phyloP scores from a whole-genome alignment of 176 grass and related monocot genomes.

The Dactylis glomerata region DNA sequence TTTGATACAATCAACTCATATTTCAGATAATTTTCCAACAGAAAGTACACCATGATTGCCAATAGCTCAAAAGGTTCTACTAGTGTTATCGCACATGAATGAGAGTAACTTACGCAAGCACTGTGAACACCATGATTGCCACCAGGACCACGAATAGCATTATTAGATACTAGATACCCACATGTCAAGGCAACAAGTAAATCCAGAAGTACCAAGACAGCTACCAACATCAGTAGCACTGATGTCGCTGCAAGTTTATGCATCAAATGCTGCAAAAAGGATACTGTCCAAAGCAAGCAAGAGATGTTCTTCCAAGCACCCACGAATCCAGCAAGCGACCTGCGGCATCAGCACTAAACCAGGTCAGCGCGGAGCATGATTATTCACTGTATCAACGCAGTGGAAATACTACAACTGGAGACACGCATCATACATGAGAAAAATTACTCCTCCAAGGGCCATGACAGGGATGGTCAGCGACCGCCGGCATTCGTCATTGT shows the following conservation, averaged over 20 bases:
- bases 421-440: conserved; percentile 67
- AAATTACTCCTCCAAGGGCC: conserved; percentile 73
- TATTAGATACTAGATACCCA: conserved; percentile 69
- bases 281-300: conserved; percentile 90
- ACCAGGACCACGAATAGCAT: conserved; percentile 77
- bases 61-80: not conserved
- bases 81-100: not conserved
- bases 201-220: conserved; percentile 23
- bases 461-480: conserved; percentile 84
- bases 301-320: conserved; percentile 87
- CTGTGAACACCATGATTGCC: conserved; percentile 87
- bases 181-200: conserved; percentile 62
- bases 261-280: conserved; percentile 43
- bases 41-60: conserved; percentile 17
- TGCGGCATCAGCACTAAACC: conserved; percentile 32
- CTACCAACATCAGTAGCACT: conserved; percentile 3
- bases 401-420: not conserved
- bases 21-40: conserved; percentile 32
- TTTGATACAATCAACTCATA: conserved; percentile 28
- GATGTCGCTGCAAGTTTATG: conserved; percentile 12
- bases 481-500: conserved; percentile 81
- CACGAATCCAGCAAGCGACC: conserved; percentile 88
- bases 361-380: not conserved
- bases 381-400: not conserved
- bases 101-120: conserved; percentile 75